A percentile compares a stretch with the other conserved stretches of the same genome.
phyloP scores from a whole-genome alignment of 2,329 filamentous ascomycete genomes.

The Emmonsia crescens region DNA sequence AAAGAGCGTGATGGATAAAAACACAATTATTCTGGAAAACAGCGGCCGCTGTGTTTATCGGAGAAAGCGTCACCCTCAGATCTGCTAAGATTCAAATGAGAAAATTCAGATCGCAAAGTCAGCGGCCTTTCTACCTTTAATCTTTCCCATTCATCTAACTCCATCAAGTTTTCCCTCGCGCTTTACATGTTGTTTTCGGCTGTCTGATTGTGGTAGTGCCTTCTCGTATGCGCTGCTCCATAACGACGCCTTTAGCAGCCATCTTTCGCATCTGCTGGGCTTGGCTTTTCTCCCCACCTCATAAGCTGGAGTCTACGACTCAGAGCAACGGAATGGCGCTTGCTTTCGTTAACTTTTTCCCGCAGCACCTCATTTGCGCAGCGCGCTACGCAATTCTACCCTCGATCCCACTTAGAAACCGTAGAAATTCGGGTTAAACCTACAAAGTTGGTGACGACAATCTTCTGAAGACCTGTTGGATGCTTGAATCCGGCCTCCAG shows the following conservation, averaged over 20 bases:
- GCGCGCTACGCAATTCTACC: neutral
- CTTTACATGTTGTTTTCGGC: neutral
- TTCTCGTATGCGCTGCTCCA: neutral
- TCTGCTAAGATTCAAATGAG: neutral
- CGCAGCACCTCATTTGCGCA: neutral
- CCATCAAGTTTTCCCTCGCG: neutral
- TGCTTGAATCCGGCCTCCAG: neutral
- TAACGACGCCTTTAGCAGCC: neutral
- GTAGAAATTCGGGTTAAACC: neutral
- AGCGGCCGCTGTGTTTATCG: neutral
- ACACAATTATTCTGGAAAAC: neutral
- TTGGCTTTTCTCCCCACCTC: neutral
- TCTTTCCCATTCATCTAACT: neutral
- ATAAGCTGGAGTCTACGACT: neutral
- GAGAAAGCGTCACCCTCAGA: neutral
- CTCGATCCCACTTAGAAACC: neutral
- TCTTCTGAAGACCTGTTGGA: neutral
- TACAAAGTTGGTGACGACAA: neutral
- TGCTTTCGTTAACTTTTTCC: neutral
- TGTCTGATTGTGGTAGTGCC: neutral
- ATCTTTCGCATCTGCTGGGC: neutral
- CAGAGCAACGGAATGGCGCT: neutral
- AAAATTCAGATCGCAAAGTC: neutral
- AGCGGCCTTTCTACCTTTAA: neutral
- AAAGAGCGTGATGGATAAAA: neutral